Conservation (phyloP, 1,284 basidiomycete genomes). For the Apiotrichum gracile region DNA sequence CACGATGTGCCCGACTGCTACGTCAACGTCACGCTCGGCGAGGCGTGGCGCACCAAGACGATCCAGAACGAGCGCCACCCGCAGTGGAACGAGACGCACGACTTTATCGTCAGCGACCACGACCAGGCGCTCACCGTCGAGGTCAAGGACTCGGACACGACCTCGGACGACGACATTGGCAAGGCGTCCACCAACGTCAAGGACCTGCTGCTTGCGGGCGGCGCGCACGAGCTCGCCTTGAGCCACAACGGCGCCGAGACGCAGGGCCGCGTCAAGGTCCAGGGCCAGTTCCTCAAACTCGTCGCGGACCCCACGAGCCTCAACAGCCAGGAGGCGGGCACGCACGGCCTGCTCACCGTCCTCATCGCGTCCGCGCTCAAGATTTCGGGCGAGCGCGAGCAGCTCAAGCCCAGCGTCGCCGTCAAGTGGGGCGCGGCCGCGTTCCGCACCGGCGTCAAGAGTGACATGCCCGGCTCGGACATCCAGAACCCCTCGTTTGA, state of each 20-base stretch:
- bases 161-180: constrained; percentile 4
- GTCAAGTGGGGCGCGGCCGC: constrained; percentile 9
- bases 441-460: constrained; percentile 11
- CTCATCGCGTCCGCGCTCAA: constrained; percentile 6
- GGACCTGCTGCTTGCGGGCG: constrained; percentile 5
- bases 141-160: constrained; percentile 6
- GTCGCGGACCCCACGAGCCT: constrained; percentile 7
- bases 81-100: constrained; percentile 11
- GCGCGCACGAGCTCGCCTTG: not conserved
- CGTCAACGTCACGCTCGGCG: constrained; percentile 4
- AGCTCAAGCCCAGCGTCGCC: constrained; percentile 13
- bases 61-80: constrained; percentile 12
- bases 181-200: constrained; percentile 1
- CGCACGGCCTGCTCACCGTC: constrained; percentile 7
- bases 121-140: constrained; percentile 8
- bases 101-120: constrained; percentile 8
- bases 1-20: constrained; percentile 10
- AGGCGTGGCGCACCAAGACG: constrained; percentile 9
- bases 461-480: constrained; percentile 10
- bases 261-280: not conserved
- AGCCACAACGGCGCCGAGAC: constrained; percentile 1
- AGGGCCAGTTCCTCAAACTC: constrained; percentile 7
- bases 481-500: constrained; percentile 13
- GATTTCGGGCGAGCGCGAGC: constrained; percentile 5
- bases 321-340: constrained; percentile 7